Percentiles rank a stretch among this genome's conserved stretches.
These are phyloP conservation scores for Moesziomyces globuligerus DNA, from an alignment of 1,284 basidiomycete genomes.

Conservation along the genomic window DNA sequence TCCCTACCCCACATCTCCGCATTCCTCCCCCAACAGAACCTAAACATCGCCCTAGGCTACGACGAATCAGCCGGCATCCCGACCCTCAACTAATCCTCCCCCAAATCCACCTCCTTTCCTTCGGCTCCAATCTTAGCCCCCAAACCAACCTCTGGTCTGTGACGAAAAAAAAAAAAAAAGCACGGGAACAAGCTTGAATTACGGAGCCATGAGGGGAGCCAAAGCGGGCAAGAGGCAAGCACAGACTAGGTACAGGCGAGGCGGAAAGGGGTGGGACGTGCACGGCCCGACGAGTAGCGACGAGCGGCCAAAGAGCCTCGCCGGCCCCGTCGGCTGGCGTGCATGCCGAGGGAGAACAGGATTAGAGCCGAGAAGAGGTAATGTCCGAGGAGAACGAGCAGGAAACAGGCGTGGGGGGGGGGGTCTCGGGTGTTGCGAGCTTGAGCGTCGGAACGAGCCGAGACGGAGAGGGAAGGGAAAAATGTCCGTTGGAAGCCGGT, in stretches of 20 bases:
- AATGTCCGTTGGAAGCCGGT: neutral
- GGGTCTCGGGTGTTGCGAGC: neutral
- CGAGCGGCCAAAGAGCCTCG: neutral
- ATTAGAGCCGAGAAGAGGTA: constrained; percentile 1
- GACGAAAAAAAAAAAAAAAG: neutral
- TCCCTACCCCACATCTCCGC: neutral
- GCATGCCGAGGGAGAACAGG: neutral
- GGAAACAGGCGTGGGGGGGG: neutral
- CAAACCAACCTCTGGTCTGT: neutral
- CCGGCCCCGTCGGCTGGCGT: too few relatives aligned
- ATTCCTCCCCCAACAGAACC: constrained; percentile 74
- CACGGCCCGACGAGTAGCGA: neutral
- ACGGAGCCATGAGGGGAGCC: constrained; percentile 1
- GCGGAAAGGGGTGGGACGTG: neutral
- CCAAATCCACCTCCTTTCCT: neutral
- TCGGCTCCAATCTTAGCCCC: neutral
- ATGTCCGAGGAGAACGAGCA: constrained; percentile 5
- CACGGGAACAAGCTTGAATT: constrained; percentile 1
- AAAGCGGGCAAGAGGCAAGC: neutral
- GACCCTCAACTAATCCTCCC: constrained; percentile 19
- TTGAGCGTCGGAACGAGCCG: neutral
- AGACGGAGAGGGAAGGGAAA: constrained; percentile 2
- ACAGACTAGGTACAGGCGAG: constrained; percentile 19
- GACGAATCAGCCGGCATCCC: constrained; percentile 88
- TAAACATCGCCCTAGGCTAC: constrained; percentile 92